Base-by-base conservation (phyloP, 2,329 filamentous ascomycete species). In the Graphilbum sp. region DNA sequence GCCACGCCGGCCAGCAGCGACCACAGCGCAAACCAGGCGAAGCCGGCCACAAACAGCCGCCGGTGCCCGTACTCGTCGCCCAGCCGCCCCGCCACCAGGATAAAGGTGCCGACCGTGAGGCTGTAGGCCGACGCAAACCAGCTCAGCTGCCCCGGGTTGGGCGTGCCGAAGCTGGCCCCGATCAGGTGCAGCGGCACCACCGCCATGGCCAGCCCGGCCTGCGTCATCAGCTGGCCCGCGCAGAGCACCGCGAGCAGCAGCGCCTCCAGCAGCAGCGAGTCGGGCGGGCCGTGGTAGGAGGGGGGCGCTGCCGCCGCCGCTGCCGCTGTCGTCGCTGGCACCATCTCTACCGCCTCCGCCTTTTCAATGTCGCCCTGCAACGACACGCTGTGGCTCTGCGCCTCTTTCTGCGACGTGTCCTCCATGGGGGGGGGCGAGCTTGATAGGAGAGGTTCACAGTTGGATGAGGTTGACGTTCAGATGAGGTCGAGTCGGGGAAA, bases 41-140 rank as follows among this genome's bases (percentile, higher is more conserved):
- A 64, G 3, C 72, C 72, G 2, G 57, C 47, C 8, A 75, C 45
- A 25, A 76, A 62, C 32, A 73, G 52, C 5, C 51, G 57, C 49
- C 69, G 70, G 51, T 73, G 63, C 0, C 73, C 73, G 41, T 67
- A 71, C 1, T 67, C 52, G 32, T 72, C 67, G 2, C 72, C 71
- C 4, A 76, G 50, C 0, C 72, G 62, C 3, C 69, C 69, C 2
- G 63, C 64, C 8, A 69, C 53, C 3, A 77, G 56, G 25, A 75
- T 65, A 44, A 75, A 75, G 0, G 69, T 66, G 9, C 70, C 70
- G 6, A 60, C 58, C 12, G 59, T 69, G 44, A 75, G 51, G 15
- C 59, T 63, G 49, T 72, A 78, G 2, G 66, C 70, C 1, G 69
- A 69, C 9, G 69, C 59, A 30, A 67, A 61, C 69, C 72, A 75